Conservation (phyloP, 148 eudicot genomes). For the Polygonum aviculare region DNA sequence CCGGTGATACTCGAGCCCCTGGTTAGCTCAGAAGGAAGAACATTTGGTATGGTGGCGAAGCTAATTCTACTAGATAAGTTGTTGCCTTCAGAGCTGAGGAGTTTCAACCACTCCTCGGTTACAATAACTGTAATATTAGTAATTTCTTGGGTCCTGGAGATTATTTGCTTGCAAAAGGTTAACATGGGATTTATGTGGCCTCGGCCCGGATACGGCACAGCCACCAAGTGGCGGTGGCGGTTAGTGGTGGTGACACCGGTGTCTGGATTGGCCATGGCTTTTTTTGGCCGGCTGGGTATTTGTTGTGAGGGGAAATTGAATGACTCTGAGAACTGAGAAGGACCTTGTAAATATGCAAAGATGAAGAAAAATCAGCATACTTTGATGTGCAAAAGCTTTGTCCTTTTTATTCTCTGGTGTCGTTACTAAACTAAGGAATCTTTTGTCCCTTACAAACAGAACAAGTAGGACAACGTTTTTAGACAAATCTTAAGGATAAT, state of each 20-base stretch:
- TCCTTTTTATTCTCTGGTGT: too few relatives aligned
- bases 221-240: background rate
- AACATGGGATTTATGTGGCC: constrained; percentile 12
- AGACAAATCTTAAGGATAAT: too few relatives aligned
- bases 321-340: background rate
- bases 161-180: constrained; percentile 1
- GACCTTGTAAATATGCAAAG: background rate
- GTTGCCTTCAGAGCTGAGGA: background rate
- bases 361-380: background rate
- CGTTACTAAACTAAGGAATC: too few relatives aligned
- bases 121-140: background rate
- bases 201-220: constrained; percentile 2
- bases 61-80: background rate
- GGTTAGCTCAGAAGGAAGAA: constrained; percentile 2
- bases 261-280: background rate
- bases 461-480: too few relatives aligned
- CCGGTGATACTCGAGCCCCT: constrained; percentile 19
- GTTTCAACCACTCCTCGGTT: constrained; percentile 1
- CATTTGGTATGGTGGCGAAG: constrained; percentile 7
- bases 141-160: background rate
- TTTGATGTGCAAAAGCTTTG: too few relatives aligned
- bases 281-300: background rate
- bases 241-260: background rate
- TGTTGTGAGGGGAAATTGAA: background rate
- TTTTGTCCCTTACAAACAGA: too few relatives aligned